Evolutionary conservation across 495 filamentous ascomycete genomes (phyloP).

Genomic region (Aspergillus olivimuriae): DNA sequence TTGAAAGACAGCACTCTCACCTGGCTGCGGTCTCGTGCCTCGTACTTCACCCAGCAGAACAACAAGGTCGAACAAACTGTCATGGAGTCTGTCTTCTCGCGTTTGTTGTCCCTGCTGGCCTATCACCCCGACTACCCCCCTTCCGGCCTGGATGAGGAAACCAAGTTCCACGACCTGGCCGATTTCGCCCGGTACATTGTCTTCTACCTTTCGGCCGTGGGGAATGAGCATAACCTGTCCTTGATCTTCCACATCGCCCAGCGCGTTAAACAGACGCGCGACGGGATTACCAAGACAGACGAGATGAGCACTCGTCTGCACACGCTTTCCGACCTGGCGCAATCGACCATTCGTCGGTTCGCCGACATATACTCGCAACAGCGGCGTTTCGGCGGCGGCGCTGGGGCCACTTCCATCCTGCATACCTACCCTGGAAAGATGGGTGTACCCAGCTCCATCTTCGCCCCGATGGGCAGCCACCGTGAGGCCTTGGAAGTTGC

Average conservation of each 20-base stretch:
- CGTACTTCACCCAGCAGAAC: slow-evolving; percentile 36
- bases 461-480: slow-evolving; percentile 65
- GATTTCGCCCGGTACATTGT: slow-evolving; percentile 83
- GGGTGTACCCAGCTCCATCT: slow-evolving; percentile 71
- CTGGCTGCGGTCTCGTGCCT: slow-evolving; percentile 78
- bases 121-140: slow-evolving; percentile 87
- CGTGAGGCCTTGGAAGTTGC: slow-evolving; percentile 76
- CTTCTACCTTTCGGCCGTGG: slow-evolving; percentile 79
- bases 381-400: slow-evolving; percentile 43
- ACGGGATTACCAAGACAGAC: slow-evolving; percentile 57
- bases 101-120: slow-evolving; percentile 79
- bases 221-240: slow-evolving; percentile 77
- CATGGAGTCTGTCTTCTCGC: slow-evolving; percentile 80
- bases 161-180: slow-evolving; percentile 58
- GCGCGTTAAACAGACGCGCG: slow-evolving; percentile 82
- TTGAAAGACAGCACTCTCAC: slow-evolving; percentile 70
- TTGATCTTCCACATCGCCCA: slow-evolving; percentile 90
- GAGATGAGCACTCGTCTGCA: slow-evolving; percentile 59
- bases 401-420: slow-evolving; percentile 66
- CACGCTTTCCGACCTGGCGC: slow-evolving; percentile 81
- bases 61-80: slow-evolving; percentile 46
- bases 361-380: slow-evolving; percentile 53
- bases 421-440: slow-evolving; percentile 78
- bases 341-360: slow-evolving; percentile 74
- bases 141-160: slow-evolving; percentile 37